Evolutionary conservation across 768 basidiomycete species (phyloP).

Genomic region (Rhizopogon sp.): DNA sequence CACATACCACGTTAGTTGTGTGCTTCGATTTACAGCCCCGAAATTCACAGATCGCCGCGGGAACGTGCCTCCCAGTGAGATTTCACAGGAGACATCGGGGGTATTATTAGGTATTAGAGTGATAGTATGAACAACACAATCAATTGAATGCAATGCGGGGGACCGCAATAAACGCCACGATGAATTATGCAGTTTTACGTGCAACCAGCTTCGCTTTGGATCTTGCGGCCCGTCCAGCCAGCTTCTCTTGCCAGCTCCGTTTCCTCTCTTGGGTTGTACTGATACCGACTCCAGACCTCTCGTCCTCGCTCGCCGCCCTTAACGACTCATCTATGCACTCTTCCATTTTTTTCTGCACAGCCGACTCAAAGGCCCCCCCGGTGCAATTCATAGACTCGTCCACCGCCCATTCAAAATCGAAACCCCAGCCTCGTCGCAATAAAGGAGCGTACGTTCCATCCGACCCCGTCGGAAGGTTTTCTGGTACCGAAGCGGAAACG

Average conservation of each 20-base stretch:
- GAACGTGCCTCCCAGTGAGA: background rate
- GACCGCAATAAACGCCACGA: background rate
- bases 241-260: constrained; percentile 35
- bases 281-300: constrained; percentile 48
- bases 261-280: constrained; percentile 75
- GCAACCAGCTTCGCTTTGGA: constrained; percentile 22
- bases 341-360: constrained; percentile 67
- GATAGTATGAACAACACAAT: background rate
- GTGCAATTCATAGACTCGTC: constrained; percentile 9
- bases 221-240: constrained; percentile 33
- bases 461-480: constrained; percentile 11
- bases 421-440: constrained; percentile 70
- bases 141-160: background rate
- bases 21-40: background rate
- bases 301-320: constrained; percentile 38
- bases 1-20: background rate
- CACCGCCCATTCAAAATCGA: constrained; percentile 72
- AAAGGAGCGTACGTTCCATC: background rate
- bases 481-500: constrained; percentile 41
- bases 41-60: background rate
- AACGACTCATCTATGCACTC: constrained; percentile 56
- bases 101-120: background rate
- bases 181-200: constrained; percentile 12
- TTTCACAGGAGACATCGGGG: background rate
- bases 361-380: constrained; percentile 18